phyloP scores from a whole-genome alignment of 225 moss, liverwort and hornwort species.

The Straminergon stramineum region DNA sequence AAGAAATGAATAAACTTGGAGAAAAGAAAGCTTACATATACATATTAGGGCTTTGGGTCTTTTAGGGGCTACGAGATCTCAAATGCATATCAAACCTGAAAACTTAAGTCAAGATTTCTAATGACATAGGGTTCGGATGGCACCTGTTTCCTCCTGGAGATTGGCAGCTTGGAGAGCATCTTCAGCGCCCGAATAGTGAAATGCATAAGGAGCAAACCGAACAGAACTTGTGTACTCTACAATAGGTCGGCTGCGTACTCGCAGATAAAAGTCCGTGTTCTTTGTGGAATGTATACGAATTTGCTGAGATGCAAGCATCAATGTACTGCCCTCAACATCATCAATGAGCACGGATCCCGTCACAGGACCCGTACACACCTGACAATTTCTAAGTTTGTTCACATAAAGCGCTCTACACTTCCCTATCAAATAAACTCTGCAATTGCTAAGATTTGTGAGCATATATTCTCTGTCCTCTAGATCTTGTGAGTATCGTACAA shows the following conservation, averaged over 20 bases:
- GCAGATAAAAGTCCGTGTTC: slow-evolving; percentile 76
- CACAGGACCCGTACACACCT: slow-evolving; percentile 75
- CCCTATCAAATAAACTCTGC: slow-evolving; percentile 71
- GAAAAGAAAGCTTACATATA: not conserved
- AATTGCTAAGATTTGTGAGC: slow-evolving; percentile 70
- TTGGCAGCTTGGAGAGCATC: slow-evolving; percentile 60
- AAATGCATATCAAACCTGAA: not conserved
- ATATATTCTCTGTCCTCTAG: slow-evolving; percentile 66
- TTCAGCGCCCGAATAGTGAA: slow-evolving; percentile 47
- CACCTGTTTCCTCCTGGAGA: slow-evolving; percentile 78
- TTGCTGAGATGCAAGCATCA: slow-evolving; percentile 94
- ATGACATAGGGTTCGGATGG: not conserved
- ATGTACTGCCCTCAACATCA: slow-evolving; percentile 55
- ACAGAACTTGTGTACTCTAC: slow-evolving; percentile 78
- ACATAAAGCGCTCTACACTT: slow-evolving; percentile 62
- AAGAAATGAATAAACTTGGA: not conserved
- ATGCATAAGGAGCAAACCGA: slow-evolving; percentile 82
- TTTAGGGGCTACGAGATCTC: not conserved
- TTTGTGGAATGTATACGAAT: slow-evolving; percentile 93
- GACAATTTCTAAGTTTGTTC: slow-evolving; percentile 65
- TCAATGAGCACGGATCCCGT: slow-evolving; percentile 84
- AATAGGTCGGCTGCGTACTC: slow-evolving; percentile 82
- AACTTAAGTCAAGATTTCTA: not conserved
- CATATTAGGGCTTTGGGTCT: not conserved
- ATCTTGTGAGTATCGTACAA: slow-evolving; percentile 53